Evolutionary conservation across 768 basidiomycete genomes (phyloP), one percentile per base, ranked within the genome.

Genomic region (Lentinula edodes): DNA sequence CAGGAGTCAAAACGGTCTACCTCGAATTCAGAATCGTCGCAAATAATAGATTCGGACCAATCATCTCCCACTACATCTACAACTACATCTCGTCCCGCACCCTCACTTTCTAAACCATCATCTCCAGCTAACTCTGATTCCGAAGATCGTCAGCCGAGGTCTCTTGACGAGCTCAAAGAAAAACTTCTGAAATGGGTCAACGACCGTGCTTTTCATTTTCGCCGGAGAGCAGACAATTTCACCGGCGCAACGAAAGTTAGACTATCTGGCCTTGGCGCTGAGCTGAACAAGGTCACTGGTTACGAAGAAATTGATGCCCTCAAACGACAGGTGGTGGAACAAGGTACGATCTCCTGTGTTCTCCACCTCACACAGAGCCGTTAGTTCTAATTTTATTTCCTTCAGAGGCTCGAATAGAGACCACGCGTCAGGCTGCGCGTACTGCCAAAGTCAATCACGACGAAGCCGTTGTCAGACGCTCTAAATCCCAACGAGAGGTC

Each of bases 401-500:
- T 61, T 42, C 69, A 97, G 95, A 98, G 83, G 76, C 81, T 51
- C 78, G 80, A 60, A 92, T 98, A 68, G 79, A 83, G 56, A 72
- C 77, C 13, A 81, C 89, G 4, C 84, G 95, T 18, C 74, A 81
- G 52, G 84, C 83, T 5, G 87, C 95, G 0, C 79, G 84, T 43
- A 72, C 79, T 38, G 88, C 93, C 5, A 98, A 98, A 75, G 69
- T 72, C 6, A 81, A 84, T 5, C 88, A 95, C 68, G 90, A 92
- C 61, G 74, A 80, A 60, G 91, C 95, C 0, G 91, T 95, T n/a
- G 70, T 82, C 10, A 79, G 85, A 66, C 89, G 95, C 5, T 88
- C 93, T 8, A 80, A 86, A 48, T 93, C 93, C 4, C 96, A 99
- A 71, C 86, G 91, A n/a, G 90, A 96, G 72, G 93, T 97, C 57